Conservation (phyloP, 2,329 filamentous ascomycete species). For the Pyrenophora seminiperda region DNA sequence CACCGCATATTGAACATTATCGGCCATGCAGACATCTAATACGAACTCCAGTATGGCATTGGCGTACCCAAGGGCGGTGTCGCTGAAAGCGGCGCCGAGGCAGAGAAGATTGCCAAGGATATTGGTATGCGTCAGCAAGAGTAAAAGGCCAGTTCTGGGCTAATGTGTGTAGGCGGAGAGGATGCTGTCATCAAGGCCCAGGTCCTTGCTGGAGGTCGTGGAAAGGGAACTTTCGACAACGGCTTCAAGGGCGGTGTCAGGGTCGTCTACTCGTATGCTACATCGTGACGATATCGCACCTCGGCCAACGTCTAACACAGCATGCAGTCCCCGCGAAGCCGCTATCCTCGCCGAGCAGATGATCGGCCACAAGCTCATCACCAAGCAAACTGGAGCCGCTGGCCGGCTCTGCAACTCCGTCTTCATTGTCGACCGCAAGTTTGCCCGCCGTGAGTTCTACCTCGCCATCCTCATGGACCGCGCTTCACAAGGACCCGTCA, state of each 20-base stretch:
- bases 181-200: slow-evolving; percentile 99
- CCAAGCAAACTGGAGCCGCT: slow-evolving; percentile 95
- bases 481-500: slow-evolving; percentile 85
- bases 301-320: slow-evolving; percentile 17
- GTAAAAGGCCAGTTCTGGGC: slow-evolving; percentile 27
- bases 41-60: slow-evolving; percentile 76
- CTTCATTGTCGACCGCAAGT: slow-evolving; percentile 99
- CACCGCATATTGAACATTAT: slow-evolving; percentile 13
- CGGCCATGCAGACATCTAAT: slow-evolving; percentile 29
- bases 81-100: slow-evolving; percentile 81
- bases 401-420: slow-evolving; percentile 96
- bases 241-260: slow-evolving; percentile 98
- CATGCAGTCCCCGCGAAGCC: slow-evolving; percentile 75
- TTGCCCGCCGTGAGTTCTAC: slow-evolving; percentile 98
- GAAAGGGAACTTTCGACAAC: slow-evolving; percentile 97
- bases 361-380: slow-evolving; percentile 99
- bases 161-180: slow-evolving; percentile 65
- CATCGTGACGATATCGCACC: slow-evolving; percentile 5
- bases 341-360: slow-evolving; percentile 99
- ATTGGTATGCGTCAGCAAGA: slow-evolving; percentile 66
- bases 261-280: slow-evolving; percentile 87
- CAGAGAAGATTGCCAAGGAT: slow-evolving; percentile 85
- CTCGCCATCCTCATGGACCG: slow-evolving; percentile 98
- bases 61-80: slow-evolving; percentile 89
- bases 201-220: slow-evolving; percentile 95